Conservation (phyloP, 2,329 filamentous ascomycete species). For the Colletotrichum eleusines region DNA sequence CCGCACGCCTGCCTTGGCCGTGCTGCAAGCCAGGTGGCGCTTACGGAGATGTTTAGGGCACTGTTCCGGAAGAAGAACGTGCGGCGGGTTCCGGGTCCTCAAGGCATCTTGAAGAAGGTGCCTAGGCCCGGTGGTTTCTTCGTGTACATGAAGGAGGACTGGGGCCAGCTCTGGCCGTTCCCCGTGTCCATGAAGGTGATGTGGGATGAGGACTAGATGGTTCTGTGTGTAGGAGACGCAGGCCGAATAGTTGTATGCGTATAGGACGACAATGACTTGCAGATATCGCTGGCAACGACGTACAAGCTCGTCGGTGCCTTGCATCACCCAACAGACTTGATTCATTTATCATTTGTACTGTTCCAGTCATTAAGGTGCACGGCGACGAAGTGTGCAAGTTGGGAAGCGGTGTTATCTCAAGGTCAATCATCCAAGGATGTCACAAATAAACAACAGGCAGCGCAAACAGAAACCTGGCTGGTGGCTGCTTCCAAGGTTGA, state of each 20-base stretch:
- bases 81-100: slow-evolving; percentile 69
- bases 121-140: slow-evolving; percentile 64
- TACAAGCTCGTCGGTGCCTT: too few relatives aligned
- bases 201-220: slow-evolving; percentile 54
- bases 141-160: slow-evolving; percentile 75
- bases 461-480: too few relatives aligned
- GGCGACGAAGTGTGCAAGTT: too few relatives aligned
- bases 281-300: not conserved
- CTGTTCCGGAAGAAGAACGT: slow-evolving; percentile 72
- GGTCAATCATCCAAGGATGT: not conserved
- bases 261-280: too few relatives aligned
- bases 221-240: too few relatives aligned
- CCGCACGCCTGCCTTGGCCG: slow-evolving; percentile 73
- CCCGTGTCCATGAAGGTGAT: slow-evolving; percentile 66
- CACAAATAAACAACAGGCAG: too few relatives aligned
- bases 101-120: slow-evolving; percentile 77
- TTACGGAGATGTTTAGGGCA: slow-evolving; percentile 76
- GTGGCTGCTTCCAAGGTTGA: not conserved
- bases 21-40: slow-evolving; percentile 69
- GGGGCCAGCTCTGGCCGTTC: slow-evolving; percentile 63
- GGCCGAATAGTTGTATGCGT: not conserved
- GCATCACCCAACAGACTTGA: too few relatives aligned
- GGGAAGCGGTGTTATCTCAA: not conserved
- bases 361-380: too few relatives aligned
- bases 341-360: not conserved